Evolutionary conservation across 306 rosid species (phyloP), one percentile per base, ranked within the genome.

Genomic region (Acacia confusa): DNA sequence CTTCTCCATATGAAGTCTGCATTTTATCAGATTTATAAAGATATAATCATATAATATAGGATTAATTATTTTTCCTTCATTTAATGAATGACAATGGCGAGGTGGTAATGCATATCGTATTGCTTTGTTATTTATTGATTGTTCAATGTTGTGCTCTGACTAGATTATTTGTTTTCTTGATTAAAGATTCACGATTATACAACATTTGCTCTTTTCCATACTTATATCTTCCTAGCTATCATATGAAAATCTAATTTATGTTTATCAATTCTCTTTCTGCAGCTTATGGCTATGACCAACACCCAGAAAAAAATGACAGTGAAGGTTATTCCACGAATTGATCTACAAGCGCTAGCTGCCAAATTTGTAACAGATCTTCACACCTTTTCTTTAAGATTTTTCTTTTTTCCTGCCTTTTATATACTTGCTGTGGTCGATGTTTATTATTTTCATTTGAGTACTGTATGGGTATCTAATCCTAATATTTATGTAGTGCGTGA

Each of bases 311-410:
- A 86, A 83, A 94, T 89, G 27, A 92, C 98, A 1, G 88, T 96
- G 83, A 93, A 91, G 89, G 92, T 96, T 81, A 82, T 96, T 78
- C 99, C 99, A 14, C 90, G 99, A 86, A 85, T 96, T 71, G 97
- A 95, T 90, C 84, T 95, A 16, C 94, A 87, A 85, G 91, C 90
- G 4, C 27, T 95, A 93, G 93, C 98, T 72, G 97, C 91, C 78
- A 95, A 95, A 95, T 89, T 82, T 88, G 99, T 95, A 95, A 86
- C 72, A 77, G 24, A 77, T 74, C 82, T 53, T 24, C 66, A 6
- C 70, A 36, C 58, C 25, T 71, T 76, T 52, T 78, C 72, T 40
- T 44, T 41, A n/a, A 2, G 2, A 19, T 36, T 36, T 67, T 81
- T 9, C 32, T 64, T 63, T 61, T 70, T 69, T 70, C 19, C 70